A percentile compares a stretch with the other conserved stretches of the same genome.
These are phyloP conservation scores for Sporopachydermia quercuum DNA, from an alignment of 805 yeast genomes.

Conservation along the genomic window DNA sequence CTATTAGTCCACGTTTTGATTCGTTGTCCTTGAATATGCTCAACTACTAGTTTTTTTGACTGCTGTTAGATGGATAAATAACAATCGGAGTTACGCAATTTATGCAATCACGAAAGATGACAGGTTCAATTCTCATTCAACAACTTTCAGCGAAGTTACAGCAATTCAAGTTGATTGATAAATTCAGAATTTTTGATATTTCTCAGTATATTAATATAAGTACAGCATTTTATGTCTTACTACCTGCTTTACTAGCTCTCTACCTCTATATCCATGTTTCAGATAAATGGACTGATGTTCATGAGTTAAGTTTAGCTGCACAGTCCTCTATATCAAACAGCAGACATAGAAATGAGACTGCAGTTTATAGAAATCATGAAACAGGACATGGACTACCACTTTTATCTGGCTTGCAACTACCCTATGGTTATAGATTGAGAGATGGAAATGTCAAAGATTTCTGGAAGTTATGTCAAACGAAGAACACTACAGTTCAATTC, in stretches of 20 bases:
- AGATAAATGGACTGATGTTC: constrained; percentile 16
- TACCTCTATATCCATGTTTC: neutral
- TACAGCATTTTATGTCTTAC: neutral
- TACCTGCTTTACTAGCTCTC: neutral
- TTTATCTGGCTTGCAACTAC: constrained; percentile 51
- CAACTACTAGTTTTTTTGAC: too few species aligned
- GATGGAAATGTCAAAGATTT: constrained; percentile 66
- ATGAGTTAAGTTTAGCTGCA: constrained; percentile 19
- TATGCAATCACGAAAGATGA: too few species aligned
- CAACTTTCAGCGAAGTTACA: too few species aligned
- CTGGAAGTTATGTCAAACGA: constrained; percentile 29
- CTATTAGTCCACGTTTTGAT: too few species aligned
- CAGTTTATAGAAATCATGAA: constrained; percentile 59
- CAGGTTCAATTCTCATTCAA: too few species aligned
- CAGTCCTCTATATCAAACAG: constrained; percentile 58
- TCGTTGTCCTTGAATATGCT: too few species aligned
- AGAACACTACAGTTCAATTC: neutral
- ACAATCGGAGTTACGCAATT: too few species aligned
- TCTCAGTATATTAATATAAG: neutral
- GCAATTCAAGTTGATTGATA: too few species aligned
- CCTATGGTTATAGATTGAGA: constrained; percentile 48
- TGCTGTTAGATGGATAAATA: too few species aligned
- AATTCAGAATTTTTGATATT: too few species aligned
- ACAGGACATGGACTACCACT: constrained; percentile 60
- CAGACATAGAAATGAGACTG: constrained; percentile 54